A percentile compares a stretch with the other conserved stretches of the same genome.
phyloP scores from a whole-genome alignment of 1,284 basidiomycete genomes.

The Trichosporon sp. region DNA sequence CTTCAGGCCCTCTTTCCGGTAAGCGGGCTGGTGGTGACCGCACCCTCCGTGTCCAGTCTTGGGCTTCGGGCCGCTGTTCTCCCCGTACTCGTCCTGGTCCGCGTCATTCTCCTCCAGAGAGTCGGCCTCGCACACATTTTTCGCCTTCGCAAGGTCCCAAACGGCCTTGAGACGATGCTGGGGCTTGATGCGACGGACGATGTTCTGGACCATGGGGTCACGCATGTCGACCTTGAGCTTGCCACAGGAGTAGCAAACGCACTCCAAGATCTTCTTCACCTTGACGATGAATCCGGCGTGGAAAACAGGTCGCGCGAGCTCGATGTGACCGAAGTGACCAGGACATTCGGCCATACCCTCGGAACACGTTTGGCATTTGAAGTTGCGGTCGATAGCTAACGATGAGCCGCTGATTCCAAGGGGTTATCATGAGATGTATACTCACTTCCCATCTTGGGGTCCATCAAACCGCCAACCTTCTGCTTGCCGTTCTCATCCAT shows the following conservation, averaged over 20 bases:
- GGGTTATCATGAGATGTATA: conserved; percentile 12
- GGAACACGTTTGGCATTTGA: conserved; percentile 99
- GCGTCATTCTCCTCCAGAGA: conserved; percentile 56
- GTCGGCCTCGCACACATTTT: conserved; percentile 78
- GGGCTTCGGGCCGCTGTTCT: conserved; percentile 21
- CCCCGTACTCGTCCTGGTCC: conserved; percentile 43
- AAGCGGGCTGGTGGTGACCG: conserved; percentile 83
- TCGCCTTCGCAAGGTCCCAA: conserved; percentile 62
- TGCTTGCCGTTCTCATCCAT: conserved; percentile 93
- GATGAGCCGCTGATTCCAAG: conserved; percentile 25
- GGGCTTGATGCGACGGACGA: conserved; percentile 77
- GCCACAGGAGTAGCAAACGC: conserved; percentile 97
- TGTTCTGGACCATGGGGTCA: conserved; percentile 74
- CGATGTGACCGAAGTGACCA: conserved; percentile 99
- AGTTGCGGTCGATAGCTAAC: conserved; percentile 86
- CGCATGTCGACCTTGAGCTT: conserved; percentile 92
- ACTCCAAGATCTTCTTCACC: conserved; percentile 99
- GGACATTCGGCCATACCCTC: conserved; percentile 98
- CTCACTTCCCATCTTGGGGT: conserved; percentile 87
- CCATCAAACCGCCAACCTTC: conserved; percentile 90
- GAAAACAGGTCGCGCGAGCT: conserved; percentile 92
- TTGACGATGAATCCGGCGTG: conserved; percentile 98
- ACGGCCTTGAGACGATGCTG: conserved; percentile 83
- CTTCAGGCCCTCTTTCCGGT: conserved; percentile 93
- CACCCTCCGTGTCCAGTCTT: conserved; percentile 81